phyloP scores from a whole-genome alignment of 163 green algal genomes.

The Prototheca cutis region DNA sequence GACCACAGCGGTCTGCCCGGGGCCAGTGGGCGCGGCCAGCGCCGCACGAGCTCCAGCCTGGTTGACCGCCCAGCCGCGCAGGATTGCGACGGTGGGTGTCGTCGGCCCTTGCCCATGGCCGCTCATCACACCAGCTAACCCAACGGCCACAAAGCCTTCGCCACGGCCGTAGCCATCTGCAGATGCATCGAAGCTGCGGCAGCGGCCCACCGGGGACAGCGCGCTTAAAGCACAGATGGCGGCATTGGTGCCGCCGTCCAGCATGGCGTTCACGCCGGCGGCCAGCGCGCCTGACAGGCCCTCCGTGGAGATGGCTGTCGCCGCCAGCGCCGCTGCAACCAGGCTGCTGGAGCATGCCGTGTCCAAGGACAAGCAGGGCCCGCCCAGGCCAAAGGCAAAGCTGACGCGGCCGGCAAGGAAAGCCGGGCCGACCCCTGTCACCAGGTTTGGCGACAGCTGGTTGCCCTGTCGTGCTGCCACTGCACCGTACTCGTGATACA shows the following conservation, averaged over 20 bases:
- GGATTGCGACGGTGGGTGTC: constrained; percentile 25
- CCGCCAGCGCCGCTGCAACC: constrained; percentile 35
- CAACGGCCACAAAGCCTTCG: constrained; percentile 27
- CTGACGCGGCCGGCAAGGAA: constrained; percentile 44
- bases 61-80: constrained; percentile 56
- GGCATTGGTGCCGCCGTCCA: constrained; percentile 2
- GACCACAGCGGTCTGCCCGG: constrained; percentile 52
- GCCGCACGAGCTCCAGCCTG: constrained; percentile 73
- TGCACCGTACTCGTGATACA: constrained; percentile 36
- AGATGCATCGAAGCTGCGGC: constrained; percentile 37
- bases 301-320: constrained; percentile 5
- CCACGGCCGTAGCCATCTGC: constrained; percentile 24
- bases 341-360: constrained; percentile 75
- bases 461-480: neutral
- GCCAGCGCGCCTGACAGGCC: neutral
- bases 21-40: constrained; percentile 38
- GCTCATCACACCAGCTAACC: constrained; percentile 3
- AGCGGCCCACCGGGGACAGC: constrained; percentile 37
- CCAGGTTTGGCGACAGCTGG: neutral
- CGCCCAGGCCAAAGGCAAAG: constrained; percentile 28
- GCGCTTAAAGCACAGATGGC: constrained; percentile 26
- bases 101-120: constrained; percentile 6
- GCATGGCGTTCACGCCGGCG: constrained; percentile 16
- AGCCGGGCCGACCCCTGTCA: constrained; percentile 37
- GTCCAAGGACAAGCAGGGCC: constrained; percentile 55